A percentile compares a stretch with the other conserved stretches of the same genome.
These are phyloP conservation scores for Drechslerella stenobrocha DNA, from an alignment of 2,329 filamentous ascomycete species.

Conservation along the genomic window DNA sequence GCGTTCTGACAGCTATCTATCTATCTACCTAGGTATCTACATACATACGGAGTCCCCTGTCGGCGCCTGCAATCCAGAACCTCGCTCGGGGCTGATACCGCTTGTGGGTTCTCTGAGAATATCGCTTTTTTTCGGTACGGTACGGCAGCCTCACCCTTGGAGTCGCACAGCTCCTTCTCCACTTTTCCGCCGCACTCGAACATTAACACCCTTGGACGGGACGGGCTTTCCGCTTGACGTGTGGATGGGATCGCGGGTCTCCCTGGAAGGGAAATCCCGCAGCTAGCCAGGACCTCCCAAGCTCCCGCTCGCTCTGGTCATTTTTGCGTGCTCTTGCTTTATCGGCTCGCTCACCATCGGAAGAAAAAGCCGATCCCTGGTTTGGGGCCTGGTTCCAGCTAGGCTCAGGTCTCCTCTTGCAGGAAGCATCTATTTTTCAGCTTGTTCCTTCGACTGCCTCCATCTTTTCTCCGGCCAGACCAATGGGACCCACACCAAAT, in stretches of 20 bases:
- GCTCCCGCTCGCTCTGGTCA: slow-evolving; percentile 40
- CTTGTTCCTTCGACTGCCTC: slow-evolving; percentile 29
- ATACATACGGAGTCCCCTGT: neutral
- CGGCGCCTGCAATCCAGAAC: neutral
- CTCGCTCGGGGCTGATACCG: neutral
- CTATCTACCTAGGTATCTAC: no score
- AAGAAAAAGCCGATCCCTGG: slow-evolving; percentile 27
- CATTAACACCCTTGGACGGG: slow-evolving; percentile 24
- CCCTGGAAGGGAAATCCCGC: slow-evolving; percentile 40
- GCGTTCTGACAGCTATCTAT: neutral
- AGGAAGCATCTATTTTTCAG: slow-evolving; percentile 24
- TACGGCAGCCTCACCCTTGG: slow-evolving; percentile 1
- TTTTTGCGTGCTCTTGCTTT: slow-evolving; percentile 48
- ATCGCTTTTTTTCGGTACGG: neutral
- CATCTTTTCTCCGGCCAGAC: slow-evolving; percentile 2
- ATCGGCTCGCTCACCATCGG: slow-evolving; percentile 20
- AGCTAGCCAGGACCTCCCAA: slow-evolving; percentile 44
- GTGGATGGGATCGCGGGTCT: slow-evolving; percentile 32
- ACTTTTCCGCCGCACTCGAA: slow-evolving; percentile 17
- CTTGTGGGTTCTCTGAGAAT: neutral
- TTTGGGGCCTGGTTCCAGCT: slow-evolving; percentile 24
- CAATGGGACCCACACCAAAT: no score
- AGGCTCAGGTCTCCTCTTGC: slow-evolving; percentile 12
- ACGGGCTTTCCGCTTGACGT: slow-evolving; percentile 47
- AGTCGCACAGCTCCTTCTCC: slow-evolving; percentile 37